Evolutionary conservation across 2,329 filamentous ascomycete species (phyloP), one percentile per base, ranked within the genome.

Genomic region (Clathrospora elynae): DNA sequence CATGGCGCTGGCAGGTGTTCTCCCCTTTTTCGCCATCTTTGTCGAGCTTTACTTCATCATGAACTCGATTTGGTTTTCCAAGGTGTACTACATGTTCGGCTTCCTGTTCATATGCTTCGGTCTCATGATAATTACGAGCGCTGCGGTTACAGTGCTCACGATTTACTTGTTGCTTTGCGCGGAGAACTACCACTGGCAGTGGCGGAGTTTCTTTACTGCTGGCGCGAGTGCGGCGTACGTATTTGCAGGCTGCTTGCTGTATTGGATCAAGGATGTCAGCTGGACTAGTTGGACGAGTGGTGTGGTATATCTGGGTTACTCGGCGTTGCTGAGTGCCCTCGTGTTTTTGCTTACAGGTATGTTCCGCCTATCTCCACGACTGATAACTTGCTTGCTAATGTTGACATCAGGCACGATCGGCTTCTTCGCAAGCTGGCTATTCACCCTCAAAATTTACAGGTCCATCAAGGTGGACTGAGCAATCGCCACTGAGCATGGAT

Each of bases 11-110:
- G 92, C 95, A 16, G 93, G 93, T 37, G 85, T 97, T 35, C 79
- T 97, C 17, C 93, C 93, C 0, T 99, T 99, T 62, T 90, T 88
- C 32, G 92, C 93, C 50, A 97, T 99, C 67, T 96, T 97, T 57
- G 91, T 97, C 32, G 93, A 99, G 75, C 84, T 99, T 2, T 97
- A 96, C 79, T 97, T 97, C 73, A 96, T 99, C 76, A 95, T 99
- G 89, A 95, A 86, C 74, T 95, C 89, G 17, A 92, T 99, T 67
- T 99, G 93, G 93, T 96, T 95, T 73, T 92, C 86, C 76, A 90
- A 93, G 73, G 93, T 99, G 56, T 99, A 99, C 79, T 99, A 99
- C 80, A 99, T 99, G 93, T 99, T 99, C 63, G 93, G 93, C 14
- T 99, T 99, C 79, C 77, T 99, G 23, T 99, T 99, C 78, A 81